Conservation (phyloP, 345 rosid species). For the Schrenkiella parvula region DNA sequence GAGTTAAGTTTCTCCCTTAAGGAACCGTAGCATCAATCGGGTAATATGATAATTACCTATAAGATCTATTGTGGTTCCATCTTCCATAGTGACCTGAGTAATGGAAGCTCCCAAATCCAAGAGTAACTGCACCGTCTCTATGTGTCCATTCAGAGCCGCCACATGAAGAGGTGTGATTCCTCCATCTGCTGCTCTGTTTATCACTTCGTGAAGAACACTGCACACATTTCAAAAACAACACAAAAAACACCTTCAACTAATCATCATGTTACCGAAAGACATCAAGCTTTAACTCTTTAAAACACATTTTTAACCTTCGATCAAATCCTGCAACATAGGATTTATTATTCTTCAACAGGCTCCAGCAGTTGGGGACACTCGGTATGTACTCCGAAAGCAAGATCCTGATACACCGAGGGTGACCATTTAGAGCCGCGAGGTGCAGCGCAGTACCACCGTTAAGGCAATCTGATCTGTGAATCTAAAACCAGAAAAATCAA, state of each 20-base stretch:
- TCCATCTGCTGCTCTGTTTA: conserved; percentile 89
- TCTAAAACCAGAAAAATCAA: conserved; percentile 18
- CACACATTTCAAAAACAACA: conserved; percentile 7
- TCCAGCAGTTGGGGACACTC: conserved; percentile 57
- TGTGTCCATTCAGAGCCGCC: conserved; percentile 90
- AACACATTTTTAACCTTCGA: conserved; percentile 34
- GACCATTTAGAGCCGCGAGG: conserved; percentile 91
- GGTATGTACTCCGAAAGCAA: conserved; percentile 86
- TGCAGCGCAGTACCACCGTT: conserved; percentile 97
- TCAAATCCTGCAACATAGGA: conserved; percentile 52
- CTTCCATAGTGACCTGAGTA: conserved; percentile 73
- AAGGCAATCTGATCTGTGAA: conserved; percentile 86
- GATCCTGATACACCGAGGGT: conserved; percentile 79
- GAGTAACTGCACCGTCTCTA: conserved; percentile 75
- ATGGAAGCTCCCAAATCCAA: conserved; percentile 88
- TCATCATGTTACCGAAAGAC: background rate
- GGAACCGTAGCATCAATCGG: background rate
- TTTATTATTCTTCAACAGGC: conserved; percentile 35
- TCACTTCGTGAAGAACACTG: conserved; percentile 62
- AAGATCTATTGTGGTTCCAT: conserved; percentile 90
- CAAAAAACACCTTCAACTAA: background rate
- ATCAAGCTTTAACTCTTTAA: background rate
- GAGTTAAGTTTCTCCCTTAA: background rate
- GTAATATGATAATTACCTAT: conserved; percentile 47
- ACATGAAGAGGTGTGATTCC: conserved; percentile 92